These are phyloP conservation scores for Lachancea sp. DNA, from an alignment of 805 yeast genomes.

Conservation along the genomic window DNA sequence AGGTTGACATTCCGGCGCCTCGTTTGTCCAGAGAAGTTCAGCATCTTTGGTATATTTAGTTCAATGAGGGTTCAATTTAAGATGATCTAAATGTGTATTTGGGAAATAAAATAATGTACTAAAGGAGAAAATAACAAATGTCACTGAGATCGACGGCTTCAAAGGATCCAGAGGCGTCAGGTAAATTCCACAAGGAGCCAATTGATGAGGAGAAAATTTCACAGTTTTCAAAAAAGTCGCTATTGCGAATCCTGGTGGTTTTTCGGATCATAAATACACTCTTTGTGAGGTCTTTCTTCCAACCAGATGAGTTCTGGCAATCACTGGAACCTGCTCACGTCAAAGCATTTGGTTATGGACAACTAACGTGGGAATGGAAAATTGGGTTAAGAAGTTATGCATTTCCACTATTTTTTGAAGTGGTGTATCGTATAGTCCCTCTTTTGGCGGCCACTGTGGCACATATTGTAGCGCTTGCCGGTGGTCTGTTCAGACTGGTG, in stretches of 20 bases:
- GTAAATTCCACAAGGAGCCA: neutral
- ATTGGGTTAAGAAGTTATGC: conserved; percentile 66
- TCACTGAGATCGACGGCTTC: neutral
- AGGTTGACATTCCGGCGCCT: conserved; percentile 51
- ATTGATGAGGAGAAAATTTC: neutral
- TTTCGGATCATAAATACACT: conserved; percentile 60
- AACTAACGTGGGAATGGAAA: conserved; percentile 92
- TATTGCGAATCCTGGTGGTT: conserved; percentile 19
- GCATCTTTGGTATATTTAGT: conserved; percentile 17
- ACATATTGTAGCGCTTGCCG: conserved; percentile 3
- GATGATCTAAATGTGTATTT: too few species aligned
- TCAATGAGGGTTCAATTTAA: neutral
- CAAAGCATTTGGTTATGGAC: conserved; percentile 71
- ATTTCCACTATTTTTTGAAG: conserved; percentile 66
- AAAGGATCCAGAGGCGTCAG: neutral
- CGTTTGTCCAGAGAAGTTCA: conserved; percentile 63
- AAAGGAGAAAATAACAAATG: neutral
- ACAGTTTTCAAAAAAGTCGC: neutral
- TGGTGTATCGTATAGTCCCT: conserved; percentile 12
- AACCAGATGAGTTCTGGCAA: conserved; percentile 95
- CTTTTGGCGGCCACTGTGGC: neutral
- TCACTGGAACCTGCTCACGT: conserved; percentile 85
- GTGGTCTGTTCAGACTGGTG: conserved; percentile 3
- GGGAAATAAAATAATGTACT: neutral
- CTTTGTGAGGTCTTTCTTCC: conserved; percentile 70